Evolutionary conservation across 306 rosid genomes (phyloP).

Genomic region (Trifolium fragiferum): DNA sequence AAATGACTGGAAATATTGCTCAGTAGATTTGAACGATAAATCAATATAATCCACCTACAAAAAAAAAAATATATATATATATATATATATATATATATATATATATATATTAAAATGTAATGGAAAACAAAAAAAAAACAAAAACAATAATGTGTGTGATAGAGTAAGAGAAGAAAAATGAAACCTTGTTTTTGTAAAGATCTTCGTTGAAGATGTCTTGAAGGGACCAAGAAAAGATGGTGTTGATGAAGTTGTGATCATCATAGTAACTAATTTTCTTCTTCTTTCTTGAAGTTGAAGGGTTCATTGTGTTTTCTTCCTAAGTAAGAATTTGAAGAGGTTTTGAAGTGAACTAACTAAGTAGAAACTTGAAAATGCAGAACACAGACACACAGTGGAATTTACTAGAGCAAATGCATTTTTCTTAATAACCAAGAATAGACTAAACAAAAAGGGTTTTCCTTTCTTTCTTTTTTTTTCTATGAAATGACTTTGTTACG

Average conservation of each 20-base stretch:
- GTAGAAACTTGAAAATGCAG: background rate
- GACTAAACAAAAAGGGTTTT: background rate
- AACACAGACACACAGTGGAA: too few species aligned
- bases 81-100: too few species aligned
- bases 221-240: conserved; percentile 67
- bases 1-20: conserved; percentile 55
- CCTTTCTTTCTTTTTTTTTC: too few species aligned
- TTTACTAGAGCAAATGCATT: background rate
- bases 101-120: background rate
- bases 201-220: conserved; percentile 54
- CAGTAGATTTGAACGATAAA: conserved; percentile 48
- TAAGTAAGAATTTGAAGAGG: background rate
- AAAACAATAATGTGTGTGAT: too few species aligned
- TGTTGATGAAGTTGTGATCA: conserved; percentile 40
- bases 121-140: background rate
- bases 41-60: conserved; percentile 61
- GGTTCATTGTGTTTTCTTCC: conserved; percentile 34
- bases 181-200: conserved; percentile 54
- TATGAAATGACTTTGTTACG: too few species aligned
- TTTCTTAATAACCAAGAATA: conserved; percentile 33
- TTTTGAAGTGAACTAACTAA: too few species aligned
- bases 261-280: background rate
- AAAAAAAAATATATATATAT: background rate
- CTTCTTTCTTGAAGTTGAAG: conserved; percentile 41
- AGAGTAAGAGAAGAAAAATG: background rate